Percentiles rank a stretch among this genome's conserved stretches.
These are phyloP conservation scores for Tulasnella calospora DNA, from an alignment of 768 basidiomycete genomes.

Conservation along the genomic window DNA sequence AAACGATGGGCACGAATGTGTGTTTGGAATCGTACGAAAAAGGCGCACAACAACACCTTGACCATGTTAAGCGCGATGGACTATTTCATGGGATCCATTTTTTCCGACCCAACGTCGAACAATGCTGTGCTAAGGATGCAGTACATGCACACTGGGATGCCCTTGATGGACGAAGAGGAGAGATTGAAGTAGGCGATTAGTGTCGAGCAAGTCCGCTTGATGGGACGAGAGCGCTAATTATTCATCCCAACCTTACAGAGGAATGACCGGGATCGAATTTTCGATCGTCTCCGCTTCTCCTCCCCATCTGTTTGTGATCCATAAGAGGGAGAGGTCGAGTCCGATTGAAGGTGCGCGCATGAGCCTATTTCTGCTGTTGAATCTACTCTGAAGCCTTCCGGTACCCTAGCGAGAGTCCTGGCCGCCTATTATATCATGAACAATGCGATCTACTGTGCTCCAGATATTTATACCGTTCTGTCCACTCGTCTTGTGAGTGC, in stretches of 20 bases:
- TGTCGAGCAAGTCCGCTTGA: neutral
- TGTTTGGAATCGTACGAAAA: neutral
- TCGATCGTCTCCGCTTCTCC: constrained; percentile 74
- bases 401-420: constrained; percentile 58
- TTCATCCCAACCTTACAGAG: constrained; percentile 43
- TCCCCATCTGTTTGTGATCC: constrained; percentile 80
- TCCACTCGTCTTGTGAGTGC: constrained; percentile 71
- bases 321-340: constrained; percentile 78
- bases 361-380: neutral
- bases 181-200: constrained; percentile 64
- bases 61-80: constrained; percentile 76
- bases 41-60: neutral
- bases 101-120: constrained; percentile 64
- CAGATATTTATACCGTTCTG: constrained; percentile 75
- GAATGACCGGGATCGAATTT: constrained; percentile 84
- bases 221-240: constrained; percentile 15
- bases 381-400: neutral
- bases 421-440: constrained; percentile 85
- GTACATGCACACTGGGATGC: constrained; percentile 76
- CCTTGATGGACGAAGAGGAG: constrained; percentile 58
- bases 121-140: constrained; percentile 93
- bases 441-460: constrained; percentile 83
- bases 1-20: neutral
- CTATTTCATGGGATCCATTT: constrained; percentile 86
- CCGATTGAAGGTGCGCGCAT: constrained; percentile 67